Conservation (phyloP, 192 early-diverging fungal species). For the Coemansia sp. region DNA sequence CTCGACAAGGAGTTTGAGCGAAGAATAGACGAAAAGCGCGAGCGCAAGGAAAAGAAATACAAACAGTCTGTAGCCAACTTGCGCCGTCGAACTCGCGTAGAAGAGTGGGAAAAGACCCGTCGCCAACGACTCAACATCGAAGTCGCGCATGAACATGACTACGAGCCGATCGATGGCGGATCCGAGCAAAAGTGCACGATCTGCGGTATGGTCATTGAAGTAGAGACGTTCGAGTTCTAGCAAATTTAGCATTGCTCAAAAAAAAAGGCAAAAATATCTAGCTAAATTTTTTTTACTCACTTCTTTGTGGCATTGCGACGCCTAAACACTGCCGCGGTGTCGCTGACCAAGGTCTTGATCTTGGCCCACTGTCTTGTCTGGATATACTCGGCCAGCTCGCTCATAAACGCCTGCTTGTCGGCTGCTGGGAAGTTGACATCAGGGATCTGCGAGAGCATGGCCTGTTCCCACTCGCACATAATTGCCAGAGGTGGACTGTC, state of each 20-base stretch:
- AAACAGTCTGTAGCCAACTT: conserved; percentile 74
- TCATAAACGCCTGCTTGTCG: conserved; percentile 35
- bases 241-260: background rate
- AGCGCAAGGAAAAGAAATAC: conserved; percentile 82
- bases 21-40: conserved; percentile 72
- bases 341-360: conserved; percentile 23
- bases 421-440: conserved; percentile 22
- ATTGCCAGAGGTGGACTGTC: conserved; percentile 25
- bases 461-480: conserved; percentile 42
- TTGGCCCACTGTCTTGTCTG: conserved; percentile 33
- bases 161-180: conserved; percentile 57
- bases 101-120: conserved; percentile 59
- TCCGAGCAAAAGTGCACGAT: conserved; percentile 59
- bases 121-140: conserved; percentile 56
- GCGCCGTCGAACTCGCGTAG: conserved; percentile 75
- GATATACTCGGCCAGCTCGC: conserved; percentile 23
- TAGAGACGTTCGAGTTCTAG: conserved; percentile 61
- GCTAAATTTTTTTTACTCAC: background rate
- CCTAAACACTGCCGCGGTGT: conserved; percentile 41
- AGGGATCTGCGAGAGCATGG: conserved; percentile 38
- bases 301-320: conserved; percentile 27
- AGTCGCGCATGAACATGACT: conserved; percentile 71
- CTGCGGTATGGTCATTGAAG: conserved; percentile 69
- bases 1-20: conserved; percentile 87
- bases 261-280: background rate